Evolutionary conservation across 768 basidiomycete species (phyloP), one percentile per base, ranked within the genome.

Genomic region (Grammothele lineata): DNA sequence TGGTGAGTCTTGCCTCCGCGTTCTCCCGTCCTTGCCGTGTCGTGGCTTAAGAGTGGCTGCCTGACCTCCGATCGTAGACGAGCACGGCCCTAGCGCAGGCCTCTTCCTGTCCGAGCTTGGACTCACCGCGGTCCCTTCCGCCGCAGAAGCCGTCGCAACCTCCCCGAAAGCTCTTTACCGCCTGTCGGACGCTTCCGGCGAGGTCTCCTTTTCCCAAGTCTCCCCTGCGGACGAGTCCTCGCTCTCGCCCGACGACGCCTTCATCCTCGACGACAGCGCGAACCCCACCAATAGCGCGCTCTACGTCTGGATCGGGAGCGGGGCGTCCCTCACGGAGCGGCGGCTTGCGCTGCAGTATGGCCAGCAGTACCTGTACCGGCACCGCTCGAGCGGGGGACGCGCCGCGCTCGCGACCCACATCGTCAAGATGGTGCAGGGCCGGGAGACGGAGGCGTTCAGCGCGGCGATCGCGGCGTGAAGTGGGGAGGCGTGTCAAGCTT

Each of bases 271-370:
- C 56, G 60, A 70, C 48, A 68, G 72, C 22, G 43, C 57, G 12
- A 62, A 67, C 40, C 30, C 56, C 1, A 48, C 56, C 1, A 57
- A 64, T 37, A 75, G 76, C 4, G 70, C 71, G 2, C 60, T 83
- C 26, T 83, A 78, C 52, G 67, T 79, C 19, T 85, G 82, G 81
- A 65, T 85, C 19, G 82, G 82, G 4, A 69, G 62, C 7, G 56
- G 66, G 4, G 72, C 77, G 24, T 74, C 74, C 23, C 57, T 73
- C 47, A 67, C 62, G 19, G 78, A 79, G 55, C 62, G 68, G 37
- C 68, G 79, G 5, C 66, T 82, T 21, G 74, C 77, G 3, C 37
- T 77, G 12, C 75, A 79, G 54, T 78, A 82, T 48, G 80, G 80
- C 6, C 80, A 79, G 57, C 60, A 50, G 25, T 81, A 79, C 59